phyloP scores from a whole-genome alignment of 139 green algal genomes.

The Limnomonas spitsbergensis region DNA sequence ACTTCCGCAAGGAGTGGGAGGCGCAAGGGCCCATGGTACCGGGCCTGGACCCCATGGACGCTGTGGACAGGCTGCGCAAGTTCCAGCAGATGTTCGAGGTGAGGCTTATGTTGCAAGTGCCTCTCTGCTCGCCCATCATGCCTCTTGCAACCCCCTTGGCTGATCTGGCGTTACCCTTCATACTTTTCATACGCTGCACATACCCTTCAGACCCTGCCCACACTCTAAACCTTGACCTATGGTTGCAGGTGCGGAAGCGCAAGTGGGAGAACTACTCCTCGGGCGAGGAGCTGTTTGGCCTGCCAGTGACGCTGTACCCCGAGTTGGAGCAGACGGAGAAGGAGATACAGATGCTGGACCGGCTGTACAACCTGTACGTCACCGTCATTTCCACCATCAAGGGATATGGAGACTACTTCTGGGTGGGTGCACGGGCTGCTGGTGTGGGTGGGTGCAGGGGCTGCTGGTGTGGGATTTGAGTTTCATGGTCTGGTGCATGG shows the following conservation, averaged over 20 bases:
- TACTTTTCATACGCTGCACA: background rate
- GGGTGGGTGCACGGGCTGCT: slow-evolving; percentile 49
- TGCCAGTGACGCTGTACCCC: slow-evolving; percentile 80
- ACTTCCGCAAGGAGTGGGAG: slow-evolving; percentile 83
- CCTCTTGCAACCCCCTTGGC: too few relatives aligned
- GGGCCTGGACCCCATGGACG: slow-evolving; percentile 86
- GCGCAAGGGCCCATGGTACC: slow-evolving; percentile 82
- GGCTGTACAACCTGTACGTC: slow-evolving; percentile 86
- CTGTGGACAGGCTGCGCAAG: slow-evolving; percentile 81
- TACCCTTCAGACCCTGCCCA: too few relatives aligned
- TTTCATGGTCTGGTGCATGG: too few relatives aligned
- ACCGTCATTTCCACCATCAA: slow-evolving; percentile 87
- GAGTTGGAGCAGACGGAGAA: slow-evolving; percentile 87
- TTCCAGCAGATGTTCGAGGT: slow-evolving; percentile 92
- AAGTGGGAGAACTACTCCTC: slow-evolving; percentile 87
- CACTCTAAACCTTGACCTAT: too few relatives aligned
- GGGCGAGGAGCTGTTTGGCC: slow-evolving; percentile 91
- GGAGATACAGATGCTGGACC: slow-evolving; percentile 77
- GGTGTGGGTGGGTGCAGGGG: too few relatives aligned
- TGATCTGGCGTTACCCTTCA: background rate
- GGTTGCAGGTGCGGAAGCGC: slow-evolving; percentile 68
- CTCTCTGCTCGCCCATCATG: too few relatives aligned
- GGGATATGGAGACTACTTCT: slow-evolving; percentile 82
- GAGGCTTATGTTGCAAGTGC: background rate
- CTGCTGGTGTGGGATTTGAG: too few relatives aligned